phyloP scores from a whole-genome alignment of 108 stramenopile genomes.

The Schizochytrium sp. region DNA sequence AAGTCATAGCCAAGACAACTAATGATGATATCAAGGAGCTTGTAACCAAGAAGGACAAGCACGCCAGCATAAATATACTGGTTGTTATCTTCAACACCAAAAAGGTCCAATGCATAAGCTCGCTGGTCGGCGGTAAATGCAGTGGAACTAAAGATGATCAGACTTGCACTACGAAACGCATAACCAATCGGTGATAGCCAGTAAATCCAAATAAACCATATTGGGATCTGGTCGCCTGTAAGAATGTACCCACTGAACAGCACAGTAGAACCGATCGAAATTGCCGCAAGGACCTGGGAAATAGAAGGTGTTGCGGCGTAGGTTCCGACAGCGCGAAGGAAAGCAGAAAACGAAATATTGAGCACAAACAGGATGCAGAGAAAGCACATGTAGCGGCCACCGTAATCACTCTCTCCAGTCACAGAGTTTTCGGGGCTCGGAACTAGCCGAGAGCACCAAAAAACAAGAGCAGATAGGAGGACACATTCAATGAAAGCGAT shows the following conservation, averaged over 20 bases:
- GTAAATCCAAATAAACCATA: slow-evolving; percentile 52
- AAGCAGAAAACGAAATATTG: background rate
- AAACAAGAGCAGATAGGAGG: slow-evolving; percentile 76
- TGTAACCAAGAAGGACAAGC: background rate
- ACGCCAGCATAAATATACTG: background rate
- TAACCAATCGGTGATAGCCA: slow-evolving; percentile 60
- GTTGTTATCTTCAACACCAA: background rate
- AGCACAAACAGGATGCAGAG: slow-evolving; percentile 39
- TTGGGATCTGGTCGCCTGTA: slow-evolving; percentile 49
- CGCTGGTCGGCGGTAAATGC: background rate
- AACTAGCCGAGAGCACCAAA: slow-evolving; percentile 70
- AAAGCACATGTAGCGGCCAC: background rate
- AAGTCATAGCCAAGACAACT: background rate
- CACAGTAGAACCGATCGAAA: slow-evolving; percentile 68
- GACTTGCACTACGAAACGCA: background rate
- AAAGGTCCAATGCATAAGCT: background rate
- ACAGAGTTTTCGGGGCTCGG: background rate
- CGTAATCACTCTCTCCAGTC: background rate
- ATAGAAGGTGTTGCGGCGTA: slow-evolving; percentile 65
- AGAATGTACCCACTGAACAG: slow-evolving; percentile 76
- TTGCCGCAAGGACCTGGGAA: slow-evolving; percentile 67
- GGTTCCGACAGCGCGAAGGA: slow-evolving; percentile 64
- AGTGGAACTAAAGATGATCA: background rate
- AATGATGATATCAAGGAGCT: background rate
- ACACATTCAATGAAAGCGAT: slow-evolving; percentile 73